Base-by-base conservation (phyloP, 169 alveolate genomes). In the Condylostoma magnum region DNA sequence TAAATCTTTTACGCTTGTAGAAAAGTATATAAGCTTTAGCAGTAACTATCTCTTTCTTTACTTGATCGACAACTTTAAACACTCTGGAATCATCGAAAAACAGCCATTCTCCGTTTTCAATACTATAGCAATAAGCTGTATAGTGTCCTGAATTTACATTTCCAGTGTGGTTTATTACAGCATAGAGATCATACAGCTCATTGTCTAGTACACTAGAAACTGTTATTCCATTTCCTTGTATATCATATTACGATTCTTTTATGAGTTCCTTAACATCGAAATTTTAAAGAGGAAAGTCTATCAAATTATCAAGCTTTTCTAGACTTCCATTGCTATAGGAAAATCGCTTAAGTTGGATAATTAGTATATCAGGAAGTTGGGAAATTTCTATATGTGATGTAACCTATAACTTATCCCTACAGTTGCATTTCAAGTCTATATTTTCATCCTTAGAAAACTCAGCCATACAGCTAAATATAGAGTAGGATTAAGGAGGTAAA, bases 131-230 rank as follows among this genome's bases (percentile, higher is more conserved):
- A n/a, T n/a, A n/a, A n/a, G n/a, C n/a, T 1, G 73, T 63, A 44
- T 63, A 63, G 33, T 63, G 73, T 0, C 73, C 60, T 20, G 18
- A 30, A 3, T 43, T 25, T 1, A 41, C 37, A 27, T 57, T 46
- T 0, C 73, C 73, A 18, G 73, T 20, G 33, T 63, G 73, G 33
- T 63, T 63, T 15, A 63, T 57, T n/a, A 63, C 73, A 1, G 58
- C 73, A 20, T 20, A 63, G 4, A 63, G 28, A 44, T 63, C 73
- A 44, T 63, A 63, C 28, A 63, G 3, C 25, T 5, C 20, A 25
- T 63, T 63, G 12, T 63, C 73, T 44, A 34, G 25, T 43, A 57
- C 33, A 22, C 31, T 44, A 4, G 30, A 43, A 8, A 63, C 33
- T 25, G 73, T 63, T 43, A 18, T 22, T 6, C 73, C 73, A 4